Conservation (phyloP, 2,329 filamentous ascomycete species). For the Tolypocladium inflatum region DNA sequence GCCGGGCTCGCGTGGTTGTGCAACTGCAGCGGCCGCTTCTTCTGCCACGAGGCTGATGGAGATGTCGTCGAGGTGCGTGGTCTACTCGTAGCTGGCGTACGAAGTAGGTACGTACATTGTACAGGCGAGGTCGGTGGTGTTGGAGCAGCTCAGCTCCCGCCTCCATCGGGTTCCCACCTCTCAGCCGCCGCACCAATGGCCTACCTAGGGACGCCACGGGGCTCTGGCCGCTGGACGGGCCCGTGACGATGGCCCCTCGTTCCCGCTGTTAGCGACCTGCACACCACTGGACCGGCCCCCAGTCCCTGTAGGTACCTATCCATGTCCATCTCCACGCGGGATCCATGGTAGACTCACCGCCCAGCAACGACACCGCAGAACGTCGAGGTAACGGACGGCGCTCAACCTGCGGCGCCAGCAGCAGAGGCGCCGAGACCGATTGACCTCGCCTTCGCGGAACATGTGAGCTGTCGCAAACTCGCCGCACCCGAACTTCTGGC, state of each 20-base stretch:
- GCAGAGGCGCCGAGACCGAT: not conserved
- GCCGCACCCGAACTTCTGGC: not conserved
- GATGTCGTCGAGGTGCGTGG: not conserved
- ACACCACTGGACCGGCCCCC: not conserved
- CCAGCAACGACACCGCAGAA: not conserved
- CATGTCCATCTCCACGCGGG: not conserved
- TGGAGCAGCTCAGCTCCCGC: not conserved
- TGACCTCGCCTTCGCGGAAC: not conserved
- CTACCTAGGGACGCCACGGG: not conserved
- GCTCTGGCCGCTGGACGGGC: not conserved
- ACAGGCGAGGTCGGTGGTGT: not conserved
- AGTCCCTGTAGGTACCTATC: not conserved
- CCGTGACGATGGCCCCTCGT: not conserved
- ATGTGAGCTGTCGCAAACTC: slow-evolving; percentile 4
- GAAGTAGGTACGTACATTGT: too few species aligned
- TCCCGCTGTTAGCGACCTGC: not conserved
- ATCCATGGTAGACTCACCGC: too few species aligned
- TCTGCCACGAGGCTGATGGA: not conserved
- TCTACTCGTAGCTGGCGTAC: not conserved
- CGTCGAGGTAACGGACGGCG: not conserved
- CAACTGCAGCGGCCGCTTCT: not conserved
- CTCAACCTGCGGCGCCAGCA: not conserved
- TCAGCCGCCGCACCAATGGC: not conserved
- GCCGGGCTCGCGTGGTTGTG: not conserved
- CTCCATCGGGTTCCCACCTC: not conserved